Evolutionary conservation across 108 stramenopile species (phyloP), one percentile per base, ranked within the genome.

Genomic region (Nitzschia sp.): DNA sequence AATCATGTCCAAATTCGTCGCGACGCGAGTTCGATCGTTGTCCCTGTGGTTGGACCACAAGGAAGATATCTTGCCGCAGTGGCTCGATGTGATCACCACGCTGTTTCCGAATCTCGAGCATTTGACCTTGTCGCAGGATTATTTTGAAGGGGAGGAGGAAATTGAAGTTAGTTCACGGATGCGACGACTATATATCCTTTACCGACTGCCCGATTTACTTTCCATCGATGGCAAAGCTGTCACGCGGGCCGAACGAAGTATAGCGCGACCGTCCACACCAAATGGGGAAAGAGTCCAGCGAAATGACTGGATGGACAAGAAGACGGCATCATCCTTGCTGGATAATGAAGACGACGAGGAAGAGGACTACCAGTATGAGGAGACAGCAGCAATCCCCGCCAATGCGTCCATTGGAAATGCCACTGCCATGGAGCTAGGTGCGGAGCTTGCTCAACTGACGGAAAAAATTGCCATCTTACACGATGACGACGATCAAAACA

Each of bases 111-210:
- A 77, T 30, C 58, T 80, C 0, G 69, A 80, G 35, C 74, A 80
- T 53, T 35, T 80, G 46, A 53, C 58, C 2, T 47, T 80, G 6
- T n/a, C 27, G 0, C 64, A 75, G 45, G 75, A 53, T 28, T 19
- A 44, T 0, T 63, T 63, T 56, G 50, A 48, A n/a, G 66, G 67
- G 1, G 62, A 78, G 29, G 48, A 71, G 19, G 70, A 76, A 29
- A 34, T 68, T 2, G 58, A 62, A 54, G 75, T 72, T 23, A 70
- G 68, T 23, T 54, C 58, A 23, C 58, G 75, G 23, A 80, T 80
- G 80, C 60, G 71, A 58, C 75, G 80, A 48, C 66, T 77, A 1
- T 80, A 80, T 45, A 53, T 80, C 9, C 22, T 80, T 30, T 76
- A 70, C 25, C 57, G 69, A 35, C 26, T 82, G 29, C 77, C 81